Evolutionary conservation across 352 stramenopile genomes (phyloP).

Genomic region (Pythium dissimile): DNA sequence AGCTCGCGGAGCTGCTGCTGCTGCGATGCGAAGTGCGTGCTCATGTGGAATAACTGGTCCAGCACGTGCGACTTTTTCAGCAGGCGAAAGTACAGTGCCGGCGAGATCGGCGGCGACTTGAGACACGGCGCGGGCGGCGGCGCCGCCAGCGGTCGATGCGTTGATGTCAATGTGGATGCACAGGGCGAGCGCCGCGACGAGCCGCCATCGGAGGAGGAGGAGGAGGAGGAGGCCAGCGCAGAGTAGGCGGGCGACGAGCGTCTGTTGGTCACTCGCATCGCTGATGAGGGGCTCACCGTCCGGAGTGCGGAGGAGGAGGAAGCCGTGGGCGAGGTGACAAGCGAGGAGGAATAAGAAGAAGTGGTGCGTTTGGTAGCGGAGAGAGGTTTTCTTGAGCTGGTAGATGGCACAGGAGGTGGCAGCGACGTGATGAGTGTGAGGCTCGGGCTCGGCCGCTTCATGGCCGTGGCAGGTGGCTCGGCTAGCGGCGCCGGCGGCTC

Average conservation of each 20-base stretch:
- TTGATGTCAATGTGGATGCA: not conserved
- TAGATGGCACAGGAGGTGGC: not conserved
- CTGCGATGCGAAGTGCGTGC: conserved; percentile 32
- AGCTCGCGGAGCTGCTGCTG: conserved; percentile 43
- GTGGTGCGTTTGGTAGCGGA: not conserved
- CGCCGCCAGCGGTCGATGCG: too few species aligned
- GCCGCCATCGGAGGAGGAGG: not conserved
- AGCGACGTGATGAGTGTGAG: conserved; percentile 14
- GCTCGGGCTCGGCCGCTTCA: not conserved
- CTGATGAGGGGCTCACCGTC: too few species aligned
- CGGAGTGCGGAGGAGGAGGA: too few species aligned
- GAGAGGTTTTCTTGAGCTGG: not conserved
- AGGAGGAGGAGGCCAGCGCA: not conserved
- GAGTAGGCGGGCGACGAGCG: conserved; percentile 8
- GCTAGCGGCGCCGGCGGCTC: not conserved
- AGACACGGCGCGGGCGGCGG: too few species aligned
- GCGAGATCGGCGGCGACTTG: conserved; percentile 31
- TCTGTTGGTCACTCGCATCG: too few species aligned
- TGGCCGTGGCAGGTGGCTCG: not conserved
- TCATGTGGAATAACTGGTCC: conserved; percentile 46
- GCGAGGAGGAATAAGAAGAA: conserved; percentile 4
- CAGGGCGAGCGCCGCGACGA: not conserved
- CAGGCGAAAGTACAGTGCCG: conserved; percentile 61
- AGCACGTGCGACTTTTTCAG: conserved; percentile 69
- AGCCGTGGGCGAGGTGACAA: conserved; percentile 4